Evolutionary conservation across 2,329 filamentous ascomycete genomes (phyloP), one percentile per base, ranked within the genome.

Genomic region (Lachnellula occidentalis): DNA sequence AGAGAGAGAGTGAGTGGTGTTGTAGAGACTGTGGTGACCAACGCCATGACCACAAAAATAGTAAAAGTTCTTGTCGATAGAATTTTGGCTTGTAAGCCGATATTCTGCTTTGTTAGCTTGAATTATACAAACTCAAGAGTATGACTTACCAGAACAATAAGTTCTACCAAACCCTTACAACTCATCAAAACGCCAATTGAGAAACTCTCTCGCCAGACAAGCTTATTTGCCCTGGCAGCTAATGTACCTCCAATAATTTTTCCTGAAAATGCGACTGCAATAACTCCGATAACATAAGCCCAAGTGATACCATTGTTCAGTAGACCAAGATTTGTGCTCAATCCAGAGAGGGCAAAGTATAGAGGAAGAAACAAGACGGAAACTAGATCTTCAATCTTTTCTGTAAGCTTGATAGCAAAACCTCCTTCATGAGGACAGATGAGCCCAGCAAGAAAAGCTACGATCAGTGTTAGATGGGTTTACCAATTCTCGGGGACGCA

Each of bases 301-400:
- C 92, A 97, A 0, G 89, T 87, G 2, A 87, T 85, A 4, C 90
- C 91, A 60, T 79, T 84, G 62, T 96, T 79, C 39, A 97, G 78
- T 7, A 96, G 77, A 19, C 92, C 92, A 36, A 97, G 75, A 64
- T 97, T 84, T 8, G 92, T 97, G 68, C 84, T 92, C 7, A 97
- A 76, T 3, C 92, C 92, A 1, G 92, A 96, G 1, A 95, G 81
- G 0, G 92, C 91, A 73, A 97, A 97, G 70, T 96, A 97, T 1
- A 97, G 81, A 0, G 92, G 92, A 9, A 96, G 71, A 63, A 97
- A 91, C 1, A 97, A 74, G 1, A 88, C 86, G 0, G 85, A 83
- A 31, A 96, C 86, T 11, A 96, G 74, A 78, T 97, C 92, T 70
- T 97, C 92, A 56, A 97, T 86, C 76, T 96, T 96, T 67, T 96